Conservation (phyloP, 2,329 filamentous ascomycete genomes). For the Neofusicoccum sp. region DNA sequence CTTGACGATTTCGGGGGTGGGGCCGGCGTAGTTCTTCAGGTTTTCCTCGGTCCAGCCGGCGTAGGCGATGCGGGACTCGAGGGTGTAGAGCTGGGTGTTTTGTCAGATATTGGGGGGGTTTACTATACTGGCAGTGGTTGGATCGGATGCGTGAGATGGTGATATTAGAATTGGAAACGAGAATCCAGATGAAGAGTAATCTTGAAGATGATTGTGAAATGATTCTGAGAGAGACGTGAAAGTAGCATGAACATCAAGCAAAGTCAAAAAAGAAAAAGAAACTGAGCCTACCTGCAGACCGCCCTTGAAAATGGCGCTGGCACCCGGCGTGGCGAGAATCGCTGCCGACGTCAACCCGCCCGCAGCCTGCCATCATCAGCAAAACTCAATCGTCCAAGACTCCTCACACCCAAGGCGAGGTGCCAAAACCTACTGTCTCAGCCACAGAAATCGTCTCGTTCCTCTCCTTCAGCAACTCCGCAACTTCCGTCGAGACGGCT, state of each 20-base stretch:
- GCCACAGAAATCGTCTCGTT: slow-evolving; percentile 63
- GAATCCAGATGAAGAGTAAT: not conserved
- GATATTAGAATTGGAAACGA: not conserved
- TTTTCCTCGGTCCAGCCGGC: slow-evolving; percentile 62
- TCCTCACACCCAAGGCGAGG: not conserved
- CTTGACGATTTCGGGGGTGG: slow-evolving; percentile 60
- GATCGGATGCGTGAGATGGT: not conserved
- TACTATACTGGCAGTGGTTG: not conserved
- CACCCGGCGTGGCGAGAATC: slow-evolving; percentile 61
- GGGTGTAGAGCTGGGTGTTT: slow-evolving; percentile 54
- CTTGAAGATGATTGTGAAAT: not conserved
- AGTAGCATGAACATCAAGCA: not conserved
- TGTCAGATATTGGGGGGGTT: not conserved
- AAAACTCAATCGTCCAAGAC: not conserved
- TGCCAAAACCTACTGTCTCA: slow-evolving; percentile 54
- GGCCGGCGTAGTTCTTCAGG: slow-evolving; percentile 59
- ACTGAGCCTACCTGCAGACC: slow-evolving; percentile 54
- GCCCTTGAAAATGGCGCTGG: slow-evolving; percentile 61
- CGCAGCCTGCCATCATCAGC: slow-evolving; percentile 50
- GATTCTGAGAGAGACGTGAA: not conserved
- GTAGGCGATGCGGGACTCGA: slow-evolving; percentile 59
- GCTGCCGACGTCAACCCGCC: slow-evolving; percentile 64
- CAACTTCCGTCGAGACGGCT: slow-evolving; percentile 53
- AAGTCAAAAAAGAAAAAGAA: slow-evolving; percentile 10
- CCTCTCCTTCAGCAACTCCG: slow-evolving; percentile 55